A percentile compares a stretch with the other conserved stretches of the same genome.
Evolutionary conservation across 208 protist species (phyloP).

Genomic region (Acanthamoeba sp.): DNA sequence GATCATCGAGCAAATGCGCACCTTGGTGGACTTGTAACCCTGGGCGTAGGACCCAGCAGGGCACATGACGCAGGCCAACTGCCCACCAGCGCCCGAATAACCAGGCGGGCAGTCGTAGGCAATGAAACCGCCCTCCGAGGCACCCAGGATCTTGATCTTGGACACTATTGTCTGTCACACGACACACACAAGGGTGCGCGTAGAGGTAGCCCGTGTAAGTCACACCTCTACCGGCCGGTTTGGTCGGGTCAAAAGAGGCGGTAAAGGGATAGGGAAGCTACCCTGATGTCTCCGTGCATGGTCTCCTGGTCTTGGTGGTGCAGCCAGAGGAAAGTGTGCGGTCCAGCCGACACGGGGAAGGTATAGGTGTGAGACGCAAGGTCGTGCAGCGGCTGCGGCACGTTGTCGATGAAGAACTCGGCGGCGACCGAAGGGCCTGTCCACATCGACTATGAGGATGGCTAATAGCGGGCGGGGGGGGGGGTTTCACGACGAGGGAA

Average conservation of each 20-base stretch:
- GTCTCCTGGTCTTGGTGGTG: conserved; percentile 69
- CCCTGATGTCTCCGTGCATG: conserved; percentile 59
- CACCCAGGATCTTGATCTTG: conserved; percentile 15
- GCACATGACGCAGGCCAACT: neutral
- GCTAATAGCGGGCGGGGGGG: neutral
- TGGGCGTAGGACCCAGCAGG: neutral
- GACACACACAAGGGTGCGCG: no score
- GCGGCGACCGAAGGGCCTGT: conserved; percentile 31
- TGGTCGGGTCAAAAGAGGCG: neutral
- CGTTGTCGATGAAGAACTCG: conserved; percentile 76
- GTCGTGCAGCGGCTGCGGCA: conserved; percentile 63
- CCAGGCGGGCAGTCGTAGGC: conserved; percentile 13
- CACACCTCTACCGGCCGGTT: no score
- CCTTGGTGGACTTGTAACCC: neutral
- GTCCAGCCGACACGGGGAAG: conserved; percentile 38
- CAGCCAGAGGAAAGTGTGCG: conserved; percentile 70
- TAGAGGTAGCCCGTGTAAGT: no score
- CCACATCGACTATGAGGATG: no score
- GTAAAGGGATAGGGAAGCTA: neutral
- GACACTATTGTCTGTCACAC: conserved; percentile 23
- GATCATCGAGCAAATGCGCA: neutral
- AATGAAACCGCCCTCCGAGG: neutral
- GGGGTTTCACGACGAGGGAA: neutral
- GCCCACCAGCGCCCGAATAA: conserved; percentile 32
- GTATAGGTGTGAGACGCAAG: neutral